phyloP scores from a whole-genome alignment of 805 yeast species.

The Candida xyloterini region DNA sequence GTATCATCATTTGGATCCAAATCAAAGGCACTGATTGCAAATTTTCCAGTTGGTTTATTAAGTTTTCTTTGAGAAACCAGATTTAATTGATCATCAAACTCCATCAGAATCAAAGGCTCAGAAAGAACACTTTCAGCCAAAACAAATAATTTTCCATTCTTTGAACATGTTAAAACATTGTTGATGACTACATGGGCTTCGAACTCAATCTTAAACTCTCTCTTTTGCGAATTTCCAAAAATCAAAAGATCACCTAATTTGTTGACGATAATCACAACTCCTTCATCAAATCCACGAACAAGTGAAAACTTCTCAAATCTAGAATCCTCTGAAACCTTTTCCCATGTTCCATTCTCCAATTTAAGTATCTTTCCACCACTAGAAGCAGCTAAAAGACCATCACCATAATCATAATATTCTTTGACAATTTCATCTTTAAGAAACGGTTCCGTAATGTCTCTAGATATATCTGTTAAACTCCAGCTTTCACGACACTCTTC shows the following conservation, averaged over 20 bases:
- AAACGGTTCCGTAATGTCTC: slow-evolving; percentile 28
- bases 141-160: slow-evolving; percentile 33
- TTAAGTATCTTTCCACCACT: slow-evolving; percentile 54
- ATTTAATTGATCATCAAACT: slow-evolving; percentile 32
- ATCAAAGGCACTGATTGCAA: slow-evolving; percentile 58
- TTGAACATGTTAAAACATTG: slow-evolving; percentile 41
- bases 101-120: slow-evolving; percentile 47
- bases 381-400: slow-evolving; percentile 52
- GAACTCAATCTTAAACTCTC: slow-evolving; percentile 30
- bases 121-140: slow-evolving; percentile 66
- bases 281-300: slow-evolving; percentile 23
- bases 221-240: slow-evolving; percentile 18
- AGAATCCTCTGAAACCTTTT: slow-evolving; percentile 24
- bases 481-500: slow-evolving; percentile 25
- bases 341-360: slow-evolving; percentile 32
- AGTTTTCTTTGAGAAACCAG: slow-evolving; percentile 16
- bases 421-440: slow-evolving; percentile 56
- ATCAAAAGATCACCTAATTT: slow-evolving; percentile 43
- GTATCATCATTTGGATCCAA: slow-evolving; percentile 37
- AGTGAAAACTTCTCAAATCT: slow-evolving; percentile 29
- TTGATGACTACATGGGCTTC: slow-evolving; percentile 38
- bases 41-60: slow-evolving; percentile 33
- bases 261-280: slow-evolving; percentile 28
- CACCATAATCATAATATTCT: slow-evolving; percentile 49
- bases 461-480: slow-evolving; percentile 35